These are phyloP conservation scores for Aspergillus viridinutans DNA, from an alignment of 2,329 filamentous ascomycete species.

Conservation along the genomic window DNA sequence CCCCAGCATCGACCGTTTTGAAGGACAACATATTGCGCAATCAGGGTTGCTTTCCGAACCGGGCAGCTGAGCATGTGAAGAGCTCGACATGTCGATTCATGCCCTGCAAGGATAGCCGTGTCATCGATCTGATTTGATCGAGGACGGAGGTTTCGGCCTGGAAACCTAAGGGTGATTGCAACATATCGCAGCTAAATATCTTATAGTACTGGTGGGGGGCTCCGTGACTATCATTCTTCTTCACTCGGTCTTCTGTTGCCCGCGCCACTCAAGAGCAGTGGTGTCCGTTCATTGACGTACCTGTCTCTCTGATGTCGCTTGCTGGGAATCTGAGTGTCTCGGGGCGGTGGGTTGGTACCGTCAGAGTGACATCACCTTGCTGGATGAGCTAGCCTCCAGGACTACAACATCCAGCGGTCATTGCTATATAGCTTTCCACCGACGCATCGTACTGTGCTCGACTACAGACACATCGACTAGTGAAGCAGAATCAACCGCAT, in stretches of 20 bases:
- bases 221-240: neutral
- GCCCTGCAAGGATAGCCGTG: neutral
- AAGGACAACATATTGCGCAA: neutral
- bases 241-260: neutral
- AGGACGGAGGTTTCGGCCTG: neutral
- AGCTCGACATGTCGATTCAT: neutral
- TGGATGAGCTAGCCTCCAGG: neutral
- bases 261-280: neutral
- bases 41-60: neutral
- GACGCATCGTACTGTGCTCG: neutral
- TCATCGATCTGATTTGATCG: neutral
- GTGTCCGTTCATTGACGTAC: neutral
- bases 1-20: neutral
- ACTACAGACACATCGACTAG: neutral
- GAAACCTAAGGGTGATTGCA: neutral
- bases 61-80: neutral
- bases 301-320: neutral
- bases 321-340: neutral
- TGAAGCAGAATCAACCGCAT: conserved; percentile 1
- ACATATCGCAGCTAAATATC: neutral
- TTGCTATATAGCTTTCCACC: conserved; percentile 21
- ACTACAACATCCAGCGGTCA: neutral
- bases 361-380: conserved; percentile 32
- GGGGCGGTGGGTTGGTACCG: conserved; percentile 11
- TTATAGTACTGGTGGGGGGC: neutral